Evolutionary conservation across 2,329 filamentous ascomycete genomes (phyloP).

Genomic region (Remersonia thermophila): DNA sequence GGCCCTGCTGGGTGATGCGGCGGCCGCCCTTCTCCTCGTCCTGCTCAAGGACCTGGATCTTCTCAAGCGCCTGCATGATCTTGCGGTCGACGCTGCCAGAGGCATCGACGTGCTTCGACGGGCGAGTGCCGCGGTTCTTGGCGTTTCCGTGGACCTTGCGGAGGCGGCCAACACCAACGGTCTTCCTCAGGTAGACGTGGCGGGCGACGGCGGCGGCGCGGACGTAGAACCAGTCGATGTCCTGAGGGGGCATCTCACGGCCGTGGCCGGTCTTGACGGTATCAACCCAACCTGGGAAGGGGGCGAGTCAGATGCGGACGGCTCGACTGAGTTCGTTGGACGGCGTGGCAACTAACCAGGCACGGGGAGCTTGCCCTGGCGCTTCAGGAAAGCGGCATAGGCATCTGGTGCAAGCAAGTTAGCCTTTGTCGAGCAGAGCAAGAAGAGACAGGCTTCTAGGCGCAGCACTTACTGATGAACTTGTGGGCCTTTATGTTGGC

Average conservation of each 20-base stretch:
- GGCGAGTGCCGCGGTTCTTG: conserved; percentile 92
- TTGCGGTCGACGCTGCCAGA: conserved; percentile 94
- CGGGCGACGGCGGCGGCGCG: conserved; percentile 91
- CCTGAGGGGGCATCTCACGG: conserved; percentile 96
- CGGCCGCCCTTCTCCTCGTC: conserved; percentile 98
- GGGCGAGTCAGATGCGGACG: conserved; percentile 11
- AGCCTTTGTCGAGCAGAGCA: conserved; percentile 38
- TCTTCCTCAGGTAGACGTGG: conserved; percentile 99
- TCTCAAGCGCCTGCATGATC: conserved; percentile 93
- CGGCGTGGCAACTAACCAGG: conserved; percentile 52
- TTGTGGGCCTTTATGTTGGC: conserved; percentile 56
- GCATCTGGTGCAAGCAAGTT: conserved; percentile 52
- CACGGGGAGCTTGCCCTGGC: conserved; percentile 84
- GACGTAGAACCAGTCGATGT: conserved; percentile 91
- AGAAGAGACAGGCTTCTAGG: neutral
- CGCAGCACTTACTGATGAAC: conserved; percentile 49
- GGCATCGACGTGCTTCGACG: conserved; percentile 91
- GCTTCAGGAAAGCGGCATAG: conserved; percentile 84
- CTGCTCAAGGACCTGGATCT: conserved; percentile 95
- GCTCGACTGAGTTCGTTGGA: neutral
- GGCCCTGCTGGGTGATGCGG: conserved; percentile 93
- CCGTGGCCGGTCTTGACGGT: conserved; percentile 96
- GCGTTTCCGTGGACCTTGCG: conserved; percentile 90
- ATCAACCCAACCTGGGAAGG: conserved; percentile 84
- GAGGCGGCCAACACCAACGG: conserved; percentile 93